These are phyloP conservation scores for Vaccinium vitisidaea DNA, from an alignment of 148 eudicot genomes.

Conservation along the genomic window DNA sequence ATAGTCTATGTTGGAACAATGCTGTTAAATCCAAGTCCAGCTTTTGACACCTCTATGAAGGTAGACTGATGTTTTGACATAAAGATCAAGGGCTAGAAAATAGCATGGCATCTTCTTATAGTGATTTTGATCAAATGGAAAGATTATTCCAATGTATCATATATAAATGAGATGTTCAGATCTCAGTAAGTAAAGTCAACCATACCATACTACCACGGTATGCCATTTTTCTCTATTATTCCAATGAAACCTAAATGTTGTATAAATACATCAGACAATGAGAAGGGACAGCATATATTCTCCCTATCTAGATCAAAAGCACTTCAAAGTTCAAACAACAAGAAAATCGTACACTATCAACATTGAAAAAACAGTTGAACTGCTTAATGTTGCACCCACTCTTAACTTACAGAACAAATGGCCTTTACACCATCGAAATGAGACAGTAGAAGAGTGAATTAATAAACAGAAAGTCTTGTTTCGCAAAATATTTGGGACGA, in stretches of 20 bases:
- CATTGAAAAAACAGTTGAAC: not conserved
- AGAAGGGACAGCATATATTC: not conserved
- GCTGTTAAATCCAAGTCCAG: not conserved
- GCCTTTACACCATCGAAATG: not conserved
- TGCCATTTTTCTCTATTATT: not conserved
- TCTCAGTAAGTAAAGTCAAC: not conserved
- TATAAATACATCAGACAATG: not conserved
- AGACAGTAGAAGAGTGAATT: not conserved
- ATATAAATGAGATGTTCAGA: not conserved
- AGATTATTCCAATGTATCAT: not conserved
- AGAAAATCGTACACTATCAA: not conserved
- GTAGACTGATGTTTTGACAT: not conserved
- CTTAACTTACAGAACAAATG: not conserved
- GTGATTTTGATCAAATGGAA: not conserved
- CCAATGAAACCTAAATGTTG: not conserved
- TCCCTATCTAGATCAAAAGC: not conserved
- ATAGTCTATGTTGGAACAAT: not conserved
- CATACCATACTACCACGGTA: not conserved
- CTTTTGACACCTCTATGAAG: not conserved
- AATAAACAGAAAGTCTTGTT: not conserved
- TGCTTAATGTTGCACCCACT: conserved; percentile 5
- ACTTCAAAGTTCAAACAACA: conserved; percentile 2
- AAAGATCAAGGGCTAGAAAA: not conserved
- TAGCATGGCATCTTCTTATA: not conserved
- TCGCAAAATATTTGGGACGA: not conserved